A percentile compares a stretch with the other conserved stretches of the same genome.
These are phyloP conservation scores for Solanum arcanum DNA, from an alignment of 257 asterid species.

Conservation along the genomic window DNA sequence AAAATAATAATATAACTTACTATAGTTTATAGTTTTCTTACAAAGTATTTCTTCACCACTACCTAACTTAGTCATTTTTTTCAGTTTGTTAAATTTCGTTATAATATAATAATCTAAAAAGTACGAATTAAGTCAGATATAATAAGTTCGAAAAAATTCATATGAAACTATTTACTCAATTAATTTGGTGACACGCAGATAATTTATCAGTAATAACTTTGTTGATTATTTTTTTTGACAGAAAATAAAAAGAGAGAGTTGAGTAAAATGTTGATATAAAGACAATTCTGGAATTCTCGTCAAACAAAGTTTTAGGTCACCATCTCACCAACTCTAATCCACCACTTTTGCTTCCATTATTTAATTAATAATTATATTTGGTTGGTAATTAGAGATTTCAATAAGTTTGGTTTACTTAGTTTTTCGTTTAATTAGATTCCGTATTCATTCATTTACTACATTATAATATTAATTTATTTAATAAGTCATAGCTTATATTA, in stretches of 20 bases:
- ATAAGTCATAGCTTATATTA: too few relatives aligned
- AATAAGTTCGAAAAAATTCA: too few relatives aligned
- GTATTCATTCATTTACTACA: too few relatives aligned
- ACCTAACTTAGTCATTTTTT: background rate
- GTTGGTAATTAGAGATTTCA: background rate
- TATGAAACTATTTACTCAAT: background rate
- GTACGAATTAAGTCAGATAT: too few relatives aligned
- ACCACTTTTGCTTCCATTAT: background rate
- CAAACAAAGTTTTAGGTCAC: constrained; percentile 12
- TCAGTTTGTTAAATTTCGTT: background rate
- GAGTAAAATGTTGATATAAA: background rate
- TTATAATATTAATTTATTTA: too few relatives aligned
- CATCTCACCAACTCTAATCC: constrained; percentile 28
- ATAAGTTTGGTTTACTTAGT: background rate
- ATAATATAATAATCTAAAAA: too few relatives aligned
- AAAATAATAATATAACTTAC: background rate
- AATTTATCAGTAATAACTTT: background rate
- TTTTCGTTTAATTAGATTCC: background rate
- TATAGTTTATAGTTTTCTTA: background rate
- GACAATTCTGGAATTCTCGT: background rate
- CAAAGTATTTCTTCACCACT: background rate
- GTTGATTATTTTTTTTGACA: background rate
- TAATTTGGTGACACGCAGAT: background rate
- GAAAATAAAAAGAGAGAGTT: background rate
- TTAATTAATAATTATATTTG: background rate